A percentile compares a stretch with the other conserved stretches of the same genome.
Conservation (phyloP, 2,329 filamentous ascomycete genomes). For the Penicillium sp. region DNA sequence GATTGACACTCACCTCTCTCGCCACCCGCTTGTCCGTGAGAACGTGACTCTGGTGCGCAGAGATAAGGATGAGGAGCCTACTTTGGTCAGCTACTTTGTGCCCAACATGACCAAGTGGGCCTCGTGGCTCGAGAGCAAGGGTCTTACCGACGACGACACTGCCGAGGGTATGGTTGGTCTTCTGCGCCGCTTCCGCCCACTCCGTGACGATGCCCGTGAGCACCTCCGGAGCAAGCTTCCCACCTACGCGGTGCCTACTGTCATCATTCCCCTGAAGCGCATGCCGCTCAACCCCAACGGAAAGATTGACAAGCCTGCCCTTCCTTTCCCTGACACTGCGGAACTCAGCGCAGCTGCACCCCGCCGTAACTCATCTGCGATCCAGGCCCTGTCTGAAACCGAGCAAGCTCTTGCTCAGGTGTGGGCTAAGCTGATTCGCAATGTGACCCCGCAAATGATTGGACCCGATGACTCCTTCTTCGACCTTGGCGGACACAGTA, state of each 20-base stretch:
- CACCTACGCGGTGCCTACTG: constrained; percentile 72
- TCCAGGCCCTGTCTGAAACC: constrained; percentile 55
- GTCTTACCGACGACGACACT: constrained; percentile 54
- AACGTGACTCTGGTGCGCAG: constrained; percentile 82
- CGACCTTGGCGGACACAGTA: constrained; percentile 77
- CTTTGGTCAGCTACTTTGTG: constrained; percentile 85
- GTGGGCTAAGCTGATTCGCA: constrained; percentile 72
- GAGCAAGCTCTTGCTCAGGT: constrained; percentile 69
- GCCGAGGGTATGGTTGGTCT: constrained; percentile 56
- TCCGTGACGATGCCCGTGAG: constrained; percentile 64
- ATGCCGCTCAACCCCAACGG: constrained; percentile 84
- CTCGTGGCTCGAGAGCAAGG: constrained; percentile 62
- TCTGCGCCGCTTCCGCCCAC: constrained; percentile 62
- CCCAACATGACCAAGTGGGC: constrained; percentile 77
- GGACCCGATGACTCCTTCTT: constrained; percentile 69
- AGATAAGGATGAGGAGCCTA: constrained; percentile 82
- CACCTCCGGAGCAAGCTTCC: constrained; percentile 73
- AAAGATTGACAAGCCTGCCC: constrained; percentile 76
- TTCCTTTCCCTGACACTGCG: constrained; percentile 78
- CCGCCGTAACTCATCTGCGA: constrained; percentile 51
- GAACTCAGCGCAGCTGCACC: constrained; percentile 62
- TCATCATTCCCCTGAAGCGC: constrained; percentile 71
- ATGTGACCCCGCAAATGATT: constrained; percentile 68
- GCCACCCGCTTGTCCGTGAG: constrained; percentile 75
- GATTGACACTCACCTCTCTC: constrained; percentile 80